phyloP scores from a whole-genome alignment of 2,329 filamentous ascomycete species.

The Fusarium ramigenum region DNA sequence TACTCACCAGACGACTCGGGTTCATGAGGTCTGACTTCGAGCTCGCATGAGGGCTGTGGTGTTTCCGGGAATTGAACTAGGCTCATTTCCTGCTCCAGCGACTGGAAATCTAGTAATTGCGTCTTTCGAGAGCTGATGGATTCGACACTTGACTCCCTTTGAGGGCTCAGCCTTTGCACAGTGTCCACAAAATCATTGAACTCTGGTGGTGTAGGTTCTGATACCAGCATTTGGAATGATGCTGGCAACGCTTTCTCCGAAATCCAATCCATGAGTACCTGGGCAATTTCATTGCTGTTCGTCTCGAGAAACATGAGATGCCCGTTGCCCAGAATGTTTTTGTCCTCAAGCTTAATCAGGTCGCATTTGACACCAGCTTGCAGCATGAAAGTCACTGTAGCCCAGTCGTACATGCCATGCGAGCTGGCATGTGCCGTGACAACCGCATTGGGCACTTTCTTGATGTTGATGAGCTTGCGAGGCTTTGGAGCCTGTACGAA shows the following conservation, averaged over 20 bases:
- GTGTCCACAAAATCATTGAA: neutral
- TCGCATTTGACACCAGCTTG: slow-evolving; percentile 60
- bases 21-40: neutral
- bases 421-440: slow-evolving; percentile 62
- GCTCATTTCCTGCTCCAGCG: neutral
- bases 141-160: neutral
- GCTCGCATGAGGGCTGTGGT: neutral
- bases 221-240: neutral
- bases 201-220: neutral
- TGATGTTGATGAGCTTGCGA: slow-evolving; percentile 58
- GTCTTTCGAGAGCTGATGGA: neutral
- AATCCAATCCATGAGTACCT: slow-evolving; percentile 52
- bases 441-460: slow-evolving; percentile 57
- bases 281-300: slow-evolving; percentile 58
- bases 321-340: slow-evolving; percentile 61
- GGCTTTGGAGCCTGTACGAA: slow-evolving; percentile 32
- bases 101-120: neutral
- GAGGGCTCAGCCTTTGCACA: neutral
- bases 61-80: neutral
- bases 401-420: slow-evolving; percentile 65
- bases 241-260: slow-evolving; percentile 1
- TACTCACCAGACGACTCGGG: neutral
- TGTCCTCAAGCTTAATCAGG: slow-evolving; percentile 55
- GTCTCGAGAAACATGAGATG: slow-evolving; percentile 65
- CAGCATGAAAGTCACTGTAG: slow-evolving; percentile 59